A percentile compares a stretch with the other conserved stretches of the same genome.
Evolutionary conservation across 228 moss, liverwort and hornwort species (phyloP).

Genomic region (Sphagnum fallax): DNA sequence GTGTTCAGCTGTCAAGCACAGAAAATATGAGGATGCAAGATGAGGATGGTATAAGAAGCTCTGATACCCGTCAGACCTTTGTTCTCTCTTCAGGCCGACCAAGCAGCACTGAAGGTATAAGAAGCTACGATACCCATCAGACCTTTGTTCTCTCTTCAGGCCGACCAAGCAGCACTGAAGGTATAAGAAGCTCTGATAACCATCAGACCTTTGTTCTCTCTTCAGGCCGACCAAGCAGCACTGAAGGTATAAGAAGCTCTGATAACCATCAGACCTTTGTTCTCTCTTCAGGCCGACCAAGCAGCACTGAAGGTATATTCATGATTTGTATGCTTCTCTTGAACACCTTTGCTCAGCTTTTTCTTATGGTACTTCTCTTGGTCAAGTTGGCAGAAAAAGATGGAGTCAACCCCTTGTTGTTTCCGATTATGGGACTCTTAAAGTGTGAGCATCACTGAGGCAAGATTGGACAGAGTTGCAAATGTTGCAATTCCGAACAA

Average conservation of each 20-base stretch:
- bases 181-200: too few relatives aligned
- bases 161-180: too few relatives aligned
- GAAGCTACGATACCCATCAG: too few relatives aligned
- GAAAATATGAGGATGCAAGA: neutral
- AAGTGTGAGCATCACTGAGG: too few relatives aligned
- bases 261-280: too few relatives aligned
- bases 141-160: too few relatives aligned
- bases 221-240: too few relatives aligned
- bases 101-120: slow-evolving; percentile 16
- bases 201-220: too few relatives aligned
- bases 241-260: slow-evolving; percentile 10
- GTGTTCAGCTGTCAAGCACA: slow-evolving; percentile 1
- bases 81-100: slow-evolving; percentile 27
- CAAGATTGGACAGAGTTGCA: neutral
- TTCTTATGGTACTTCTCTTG: neutral
- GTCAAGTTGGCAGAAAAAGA: too few relatives aligned
- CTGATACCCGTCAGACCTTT: slow-evolving; percentile 11
- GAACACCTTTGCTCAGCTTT: neutral
- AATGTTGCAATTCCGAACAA: neutral
- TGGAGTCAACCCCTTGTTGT: too few relatives aligned
- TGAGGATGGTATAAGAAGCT: slow-evolving; percentile 3
- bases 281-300: too few relatives aligned
- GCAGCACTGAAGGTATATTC: slow-evolving; percentile 13
- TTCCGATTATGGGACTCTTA: too few relatives aligned
- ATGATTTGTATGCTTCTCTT: neutral